Evolutionary conservation across 2,329 filamentous ascomycete species (phyloP).

Genomic region (Fusarium poae): DNA sequence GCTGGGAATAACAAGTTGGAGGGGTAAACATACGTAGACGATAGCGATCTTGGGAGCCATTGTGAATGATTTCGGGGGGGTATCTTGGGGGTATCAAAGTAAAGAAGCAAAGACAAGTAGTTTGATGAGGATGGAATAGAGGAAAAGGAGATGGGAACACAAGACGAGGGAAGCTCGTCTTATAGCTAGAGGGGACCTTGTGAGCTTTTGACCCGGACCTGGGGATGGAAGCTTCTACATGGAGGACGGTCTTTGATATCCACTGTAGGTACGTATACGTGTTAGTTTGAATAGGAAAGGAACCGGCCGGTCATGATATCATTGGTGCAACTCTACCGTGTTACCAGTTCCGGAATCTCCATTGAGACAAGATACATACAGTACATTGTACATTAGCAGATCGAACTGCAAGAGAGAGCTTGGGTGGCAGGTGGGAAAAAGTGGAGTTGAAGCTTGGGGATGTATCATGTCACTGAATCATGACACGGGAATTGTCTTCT

Average conservation of each 20-base stretch:
- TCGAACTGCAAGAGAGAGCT: conserved; percentile 15
- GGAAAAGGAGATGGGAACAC: background rate
- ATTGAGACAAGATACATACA: background rate
- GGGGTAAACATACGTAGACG: conserved; percentile 76
- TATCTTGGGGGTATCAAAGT: conserved; percentile 30
- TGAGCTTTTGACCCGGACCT: conserved; percentile 6
- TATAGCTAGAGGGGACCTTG: conserved; percentile 39
- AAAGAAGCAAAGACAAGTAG: conserved; percentile 17
- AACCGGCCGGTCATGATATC: conserved; percentile 26
- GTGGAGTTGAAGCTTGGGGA: conserved; percentile 23
- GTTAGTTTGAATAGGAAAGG: conserved; percentile 9
- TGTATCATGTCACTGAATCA: conserved; percentile 16
- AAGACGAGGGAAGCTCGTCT: conserved; percentile 41
- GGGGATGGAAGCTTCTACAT: conserved; percentile 28
- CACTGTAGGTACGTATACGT: conserved; percentile 26
- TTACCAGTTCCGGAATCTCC: conserved; percentile 29
- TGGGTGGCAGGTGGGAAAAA: background rate
- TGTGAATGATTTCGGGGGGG: conserved; percentile 54
- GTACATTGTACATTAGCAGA: background rate
- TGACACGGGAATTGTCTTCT: conserved; percentile 6
- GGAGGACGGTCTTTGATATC: conserved; percentile 6
- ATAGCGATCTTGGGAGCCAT: conserved; percentile 96
- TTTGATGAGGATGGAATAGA: conserved; percentile 5
- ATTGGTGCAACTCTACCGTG: conserved; percentile 30
- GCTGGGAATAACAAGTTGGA: conserved; percentile 8